A percentile compares a stretch with the other conserved stretches of the same genome.
Conservation (phyloP, 306 rosid species). For the peach (Prunus persica) region DNA sequence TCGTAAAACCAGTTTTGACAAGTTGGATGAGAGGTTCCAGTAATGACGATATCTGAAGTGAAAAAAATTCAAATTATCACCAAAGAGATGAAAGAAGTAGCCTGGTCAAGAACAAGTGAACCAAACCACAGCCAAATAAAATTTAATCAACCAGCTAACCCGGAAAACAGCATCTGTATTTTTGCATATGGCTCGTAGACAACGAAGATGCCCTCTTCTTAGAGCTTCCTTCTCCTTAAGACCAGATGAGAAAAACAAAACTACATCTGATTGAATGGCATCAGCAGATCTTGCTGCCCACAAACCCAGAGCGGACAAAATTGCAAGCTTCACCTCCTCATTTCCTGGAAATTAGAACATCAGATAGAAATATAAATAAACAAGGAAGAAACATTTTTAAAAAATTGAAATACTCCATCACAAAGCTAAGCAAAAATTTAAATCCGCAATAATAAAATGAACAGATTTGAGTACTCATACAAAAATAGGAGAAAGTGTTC, state of each 20-base stretch:
- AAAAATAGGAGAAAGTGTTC: neutral
- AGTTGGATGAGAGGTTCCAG: slow-evolving; percentile 80
- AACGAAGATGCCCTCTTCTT: slow-evolving; percentile 80
- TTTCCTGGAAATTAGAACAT: slow-evolving; percentile 58
- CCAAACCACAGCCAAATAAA: slow-evolving; percentile 24
- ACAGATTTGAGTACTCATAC: neutral
- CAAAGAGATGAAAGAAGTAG: slow-evolving; percentile 8
- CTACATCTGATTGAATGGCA: slow-evolving; percentile 49
- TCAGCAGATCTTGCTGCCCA: slow-evolving; percentile 80
- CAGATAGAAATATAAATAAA: slow-evolving; percentile 18
- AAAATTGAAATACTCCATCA: neutral
- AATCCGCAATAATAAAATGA: neutral
- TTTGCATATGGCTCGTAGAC: slow-evolving; percentile 59
- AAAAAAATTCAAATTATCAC: slow-evolving; percentile 11
- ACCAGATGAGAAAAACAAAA: slow-evolving; percentile 76
- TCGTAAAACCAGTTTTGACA: slow-evolving; percentile 91
- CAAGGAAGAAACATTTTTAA: neutral
- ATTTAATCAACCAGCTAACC: slow-evolving; percentile 40
- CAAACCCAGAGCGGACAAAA: slow-evolving; percentile 64
- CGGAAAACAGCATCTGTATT: slow-evolving; percentile 57
- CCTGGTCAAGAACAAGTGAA: slow-evolving; percentile 17
- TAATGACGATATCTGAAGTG: slow-evolving; percentile 60
- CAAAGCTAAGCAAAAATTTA: neutral
- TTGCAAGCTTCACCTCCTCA: slow-evolving; percentile 83
- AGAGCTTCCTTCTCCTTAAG: slow-evolving; percentile 92